Conservation (phyloP, 176 grass and related monocot genomes). For the Raddia distichophylla region DNA sequence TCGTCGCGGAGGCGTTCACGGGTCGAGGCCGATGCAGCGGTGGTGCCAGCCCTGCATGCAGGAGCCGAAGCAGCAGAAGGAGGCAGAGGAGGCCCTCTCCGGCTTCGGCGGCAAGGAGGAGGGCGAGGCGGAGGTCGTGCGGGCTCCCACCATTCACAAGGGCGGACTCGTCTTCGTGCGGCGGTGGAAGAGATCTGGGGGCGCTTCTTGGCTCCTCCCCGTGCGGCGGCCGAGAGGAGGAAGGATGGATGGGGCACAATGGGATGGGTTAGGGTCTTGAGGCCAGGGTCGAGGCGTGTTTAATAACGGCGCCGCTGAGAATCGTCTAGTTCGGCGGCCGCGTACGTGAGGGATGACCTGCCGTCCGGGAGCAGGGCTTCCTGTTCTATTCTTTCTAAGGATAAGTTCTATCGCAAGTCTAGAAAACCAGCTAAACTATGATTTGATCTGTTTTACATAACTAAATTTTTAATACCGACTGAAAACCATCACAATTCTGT, state of each 20-base stretch:
- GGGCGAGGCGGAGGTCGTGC: slow-evolving; percentile 41
- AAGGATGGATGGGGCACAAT: background rate
- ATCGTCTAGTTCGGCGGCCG: slow-evolving; percentile 11
- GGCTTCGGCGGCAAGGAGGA: slow-evolving; percentile 44
- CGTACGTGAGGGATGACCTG: background rate
- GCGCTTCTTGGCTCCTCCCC: background rate
- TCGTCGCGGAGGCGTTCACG: slow-evolving; percentile 15
- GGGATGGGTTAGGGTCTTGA: background rate
- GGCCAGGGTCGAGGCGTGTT: background rate
- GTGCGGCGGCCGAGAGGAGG: background rate
- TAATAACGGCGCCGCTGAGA: background rate
- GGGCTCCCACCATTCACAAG: slow-evolving; percentile 84
- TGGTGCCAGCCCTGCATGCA: slow-evolving; percentile 96
- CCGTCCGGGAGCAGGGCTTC: too few species aligned
- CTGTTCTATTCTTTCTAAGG: too few species aligned
- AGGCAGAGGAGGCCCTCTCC: slow-evolving; percentile 38
- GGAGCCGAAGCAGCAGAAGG: slow-evolving; percentile 62
- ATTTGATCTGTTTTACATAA: too few species aligned
- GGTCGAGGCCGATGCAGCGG: slow-evolving; percentile 83
- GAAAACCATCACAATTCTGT: too few species aligned
- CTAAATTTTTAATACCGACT: too few species aligned
- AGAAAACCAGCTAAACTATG: too few species aligned
- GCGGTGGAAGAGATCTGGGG: background rate
- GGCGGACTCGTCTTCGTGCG: slow-evolving; percentile 25
- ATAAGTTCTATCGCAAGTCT: too few species aligned